phyloP scores from a whole-genome alignment of 2,329 filamentous ascomycete species.

The Calonectria crousiana region DNA sequence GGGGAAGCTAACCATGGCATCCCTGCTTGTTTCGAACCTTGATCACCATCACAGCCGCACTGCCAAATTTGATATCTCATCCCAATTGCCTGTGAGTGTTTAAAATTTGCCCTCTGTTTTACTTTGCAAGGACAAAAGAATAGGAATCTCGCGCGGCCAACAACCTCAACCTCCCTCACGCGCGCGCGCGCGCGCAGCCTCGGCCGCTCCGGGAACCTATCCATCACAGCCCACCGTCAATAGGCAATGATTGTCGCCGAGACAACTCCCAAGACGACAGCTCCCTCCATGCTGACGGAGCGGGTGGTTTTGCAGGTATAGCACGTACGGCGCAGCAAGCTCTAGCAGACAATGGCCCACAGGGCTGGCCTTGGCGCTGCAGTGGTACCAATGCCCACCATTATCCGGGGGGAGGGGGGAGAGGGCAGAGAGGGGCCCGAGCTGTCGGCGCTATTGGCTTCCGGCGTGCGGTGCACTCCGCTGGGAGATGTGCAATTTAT shows the following conservation, averaged over 20 bases:
- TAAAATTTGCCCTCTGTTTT: background rate
- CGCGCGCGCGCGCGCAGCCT: background rate
- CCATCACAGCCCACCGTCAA: background rate
- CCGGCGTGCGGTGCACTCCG: background rate
- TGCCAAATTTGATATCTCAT: background rate
- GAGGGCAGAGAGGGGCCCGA: background rate
- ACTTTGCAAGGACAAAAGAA: background rate
- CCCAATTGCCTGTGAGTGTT: background rate
- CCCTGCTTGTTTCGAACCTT: constrained; percentile 3
- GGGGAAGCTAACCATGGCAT: background rate
- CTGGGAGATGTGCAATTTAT: constrained; percentile 15
- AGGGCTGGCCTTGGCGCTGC: constrained; percentile 5
- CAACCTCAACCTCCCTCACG: background rate
- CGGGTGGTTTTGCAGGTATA: background rate
- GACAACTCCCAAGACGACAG: background rate
- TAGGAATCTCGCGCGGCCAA: background rate
- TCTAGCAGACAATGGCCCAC: constrained; percentile 1
- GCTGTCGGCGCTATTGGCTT: constrained; percentile 5
- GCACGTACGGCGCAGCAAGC: background rate
- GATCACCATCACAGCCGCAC: background rate
- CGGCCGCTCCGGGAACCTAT: background rate
- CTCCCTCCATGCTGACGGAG: background rate
- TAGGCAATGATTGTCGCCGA: background rate
- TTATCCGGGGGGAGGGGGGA: constrained; percentile 1
- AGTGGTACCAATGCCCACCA: background rate